Evolutionary conservation across 1,284 basidiomycete genomes (phyloP).

Genomic region (Trametes versicolor): DNA sequence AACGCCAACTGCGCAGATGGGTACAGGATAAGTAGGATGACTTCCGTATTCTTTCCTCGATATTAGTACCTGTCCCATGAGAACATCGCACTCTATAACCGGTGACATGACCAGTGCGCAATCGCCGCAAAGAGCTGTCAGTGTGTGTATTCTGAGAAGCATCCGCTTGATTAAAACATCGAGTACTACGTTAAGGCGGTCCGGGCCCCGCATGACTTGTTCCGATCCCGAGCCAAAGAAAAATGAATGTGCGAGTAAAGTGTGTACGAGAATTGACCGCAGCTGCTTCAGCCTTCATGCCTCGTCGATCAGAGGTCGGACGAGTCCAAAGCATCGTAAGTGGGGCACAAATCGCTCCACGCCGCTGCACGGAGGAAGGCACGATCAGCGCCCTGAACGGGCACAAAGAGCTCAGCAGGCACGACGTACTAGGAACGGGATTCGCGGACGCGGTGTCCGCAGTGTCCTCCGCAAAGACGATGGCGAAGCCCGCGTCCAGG

Average conservation of each 20-base stretch:
- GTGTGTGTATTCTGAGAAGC: no score
- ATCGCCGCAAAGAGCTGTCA: no score
- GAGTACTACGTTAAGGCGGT: no score
- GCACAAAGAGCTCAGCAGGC: neutral
- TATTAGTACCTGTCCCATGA: no score
- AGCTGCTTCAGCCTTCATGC: neutral
- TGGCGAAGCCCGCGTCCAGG: conserved; percentile 42
- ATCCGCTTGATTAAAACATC: no score
- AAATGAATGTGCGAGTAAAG: neutral
- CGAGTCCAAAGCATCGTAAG: conserved; percentile 21
- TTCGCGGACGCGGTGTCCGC: conserved; percentile 12
- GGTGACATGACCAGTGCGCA: no score
- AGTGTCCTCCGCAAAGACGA: conserved; percentile 43
- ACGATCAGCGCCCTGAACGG: neutral
- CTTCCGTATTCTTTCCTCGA: no score
- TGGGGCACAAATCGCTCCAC: conserved; percentile 30
- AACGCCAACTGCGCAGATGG: no score
- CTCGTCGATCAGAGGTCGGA: conserved; percentile 2
- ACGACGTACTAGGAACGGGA: conserved; percentile 7
- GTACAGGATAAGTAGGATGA: no score
- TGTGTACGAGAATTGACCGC: neutral
- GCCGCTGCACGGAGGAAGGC: conserved; percentile 1
- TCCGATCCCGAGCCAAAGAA: neutral
- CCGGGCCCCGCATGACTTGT: no score
- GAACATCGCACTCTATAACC: no score